A percentile compares a stretch with the other conserved stretches of the same genome.
phyloP scores from a whole-genome alignment of 2,329 filamentous ascomycete species.

The Aspergillus hortae region DNA sequence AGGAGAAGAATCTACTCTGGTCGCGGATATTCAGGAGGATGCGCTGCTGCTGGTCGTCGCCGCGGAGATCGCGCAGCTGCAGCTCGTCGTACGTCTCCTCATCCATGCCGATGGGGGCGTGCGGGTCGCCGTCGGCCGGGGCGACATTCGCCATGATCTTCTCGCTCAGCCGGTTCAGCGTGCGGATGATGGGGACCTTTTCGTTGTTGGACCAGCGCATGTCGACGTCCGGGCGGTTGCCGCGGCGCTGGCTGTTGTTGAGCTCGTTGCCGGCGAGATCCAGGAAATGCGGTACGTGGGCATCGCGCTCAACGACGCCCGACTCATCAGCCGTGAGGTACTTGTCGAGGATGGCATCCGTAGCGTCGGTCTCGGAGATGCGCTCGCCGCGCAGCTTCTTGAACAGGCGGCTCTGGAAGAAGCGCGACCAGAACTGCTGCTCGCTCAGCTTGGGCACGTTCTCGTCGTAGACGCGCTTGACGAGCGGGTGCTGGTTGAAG shows the following conservation, averaged over 20 bases:
- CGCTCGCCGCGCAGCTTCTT: slow-evolving; percentile 91
- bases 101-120: slow-evolving; percentile 63
- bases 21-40: slow-evolving; percentile 86
- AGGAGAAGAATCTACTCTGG: slow-evolving; percentile 77
- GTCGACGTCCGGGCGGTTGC: slow-evolving; percentile 83
- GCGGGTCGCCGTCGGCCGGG: slow-evolving; percentile 68
- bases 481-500: slow-evolving; percentile 85
- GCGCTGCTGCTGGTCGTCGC: slow-evolving; percentile 68
- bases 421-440: slow-evolving; percentile 84
- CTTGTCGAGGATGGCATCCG: slow-evolving; percentile 77
- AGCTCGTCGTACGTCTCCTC: slow-evolving; percentile 73
- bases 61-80: slow-evolving; percentile 74
- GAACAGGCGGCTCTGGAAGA: slow-evolving; percentile 85
- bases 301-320: slow-evolving; percentile 44
- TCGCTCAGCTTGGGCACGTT: slow-evolving; percentile 80
- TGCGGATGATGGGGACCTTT: slow-evolving; percentile 84
- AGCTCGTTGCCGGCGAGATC: slow-evolving; percentile 93
- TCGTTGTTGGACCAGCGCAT: slow-evolving; percentile 74
- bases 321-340: slow-evolving; percentile 73
- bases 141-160: slow-evolving; percentile 89
- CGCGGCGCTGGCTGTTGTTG: slow-evolving; percentile 81
- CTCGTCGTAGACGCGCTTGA: slow-evolving; percentile 88
- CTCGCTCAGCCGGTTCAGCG: slow-evolving; percentile 84
- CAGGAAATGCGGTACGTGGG: slow-evolving; percentile 81
- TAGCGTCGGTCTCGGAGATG: slow-evolving; percentile 70